These are phyloP conservation scores for Sphagnum fallax DNA, from an alignment of 228 moss, liverwort and hornwort species.

Conservation along the genomic window DNA sequence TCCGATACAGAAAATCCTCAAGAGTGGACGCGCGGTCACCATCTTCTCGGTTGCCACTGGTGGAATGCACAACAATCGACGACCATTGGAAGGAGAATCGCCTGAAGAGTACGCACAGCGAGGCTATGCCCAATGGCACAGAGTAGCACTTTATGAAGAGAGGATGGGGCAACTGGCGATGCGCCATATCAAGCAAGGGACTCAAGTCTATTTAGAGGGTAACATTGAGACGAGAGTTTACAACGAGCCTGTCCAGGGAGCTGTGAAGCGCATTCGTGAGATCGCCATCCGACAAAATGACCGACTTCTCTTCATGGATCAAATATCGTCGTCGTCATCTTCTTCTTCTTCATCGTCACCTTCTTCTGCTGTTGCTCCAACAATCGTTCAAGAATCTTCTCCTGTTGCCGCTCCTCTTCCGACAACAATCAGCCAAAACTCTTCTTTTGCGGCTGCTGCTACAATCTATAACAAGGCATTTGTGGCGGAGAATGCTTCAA, in stretches of 20 bases:
- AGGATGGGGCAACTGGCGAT: constrained; percentile 57
- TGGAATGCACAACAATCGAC: constrained; percentile 83
- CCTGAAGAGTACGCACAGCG: constrained; percentile 77
- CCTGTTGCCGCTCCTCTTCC: too few species aligned
- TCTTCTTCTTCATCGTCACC: too few species aligned
- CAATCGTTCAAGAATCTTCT: too few species aligned
- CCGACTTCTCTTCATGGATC: too few species aligned
- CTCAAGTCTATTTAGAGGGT: constrained; percentile 86
- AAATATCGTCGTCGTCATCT: too few species aligned
- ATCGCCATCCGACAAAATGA: constrained; percentile 79
- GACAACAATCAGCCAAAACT: too few species aligned
- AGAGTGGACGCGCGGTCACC: constrained; percentile 81
- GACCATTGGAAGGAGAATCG: constrained; percentile 74
- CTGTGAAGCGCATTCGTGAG: constrained; percentile 73
- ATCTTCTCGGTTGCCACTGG: constrained; percentile 92
- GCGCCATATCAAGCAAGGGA: constrained; percentile 66
- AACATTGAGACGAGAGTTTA: constrained; percentile 81
- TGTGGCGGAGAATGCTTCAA: too few species aligned
- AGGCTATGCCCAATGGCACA: constrained; percentile 82
- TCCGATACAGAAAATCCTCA: constrained; percentile 84
- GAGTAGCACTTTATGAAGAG: constrained; percentile 86
- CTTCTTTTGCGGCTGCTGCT: too few species aligned
- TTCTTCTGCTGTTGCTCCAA: too few species aligned
- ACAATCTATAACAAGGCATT: too few species aligned
- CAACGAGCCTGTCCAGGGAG: constrained; percentile 60